These are phyloP conservation scores for Penium margaritaceum DNA, from an alignment of 139 green algal genomes.

Conservation along the genomic window DNA sequence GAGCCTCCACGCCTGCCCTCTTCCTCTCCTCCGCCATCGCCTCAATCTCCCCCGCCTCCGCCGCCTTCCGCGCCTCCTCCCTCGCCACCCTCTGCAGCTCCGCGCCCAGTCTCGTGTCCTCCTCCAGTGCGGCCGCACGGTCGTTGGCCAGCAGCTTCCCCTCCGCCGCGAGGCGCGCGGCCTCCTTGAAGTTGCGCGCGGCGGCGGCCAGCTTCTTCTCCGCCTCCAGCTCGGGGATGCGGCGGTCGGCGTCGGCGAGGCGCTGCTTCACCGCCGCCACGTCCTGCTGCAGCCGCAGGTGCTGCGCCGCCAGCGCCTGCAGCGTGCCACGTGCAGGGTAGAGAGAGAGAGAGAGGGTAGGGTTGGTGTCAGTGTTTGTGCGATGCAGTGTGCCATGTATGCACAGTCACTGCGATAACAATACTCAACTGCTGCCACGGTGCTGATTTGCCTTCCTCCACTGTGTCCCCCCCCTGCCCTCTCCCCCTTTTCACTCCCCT, in stretches of 20 bases:
- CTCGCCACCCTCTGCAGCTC: conserved; percentile 2
- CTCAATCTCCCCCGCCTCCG: conserved; percentile 6
- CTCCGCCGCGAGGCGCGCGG: conserved; percentile 20
- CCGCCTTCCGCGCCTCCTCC: conserved; percentile 3
- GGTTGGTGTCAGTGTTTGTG: not conserved
- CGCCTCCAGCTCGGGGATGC: conserved; percentile 20
- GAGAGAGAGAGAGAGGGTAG: not conserved
- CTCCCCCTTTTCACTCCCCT: not conserved
- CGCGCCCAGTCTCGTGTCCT: not conserved
- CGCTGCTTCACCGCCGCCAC: conserved; percentile 2
- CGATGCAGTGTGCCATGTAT: not conserved
- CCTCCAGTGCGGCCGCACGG: not conserved
- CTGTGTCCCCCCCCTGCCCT: too few relatives aligned
- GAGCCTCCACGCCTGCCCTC: not conserved
- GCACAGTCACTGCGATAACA: not conserved
- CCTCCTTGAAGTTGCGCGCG: conserved; percentile 32
- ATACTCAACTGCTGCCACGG: not conserved
- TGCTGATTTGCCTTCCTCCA: not conserved
- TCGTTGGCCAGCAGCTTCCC: conserved; percentile 18
- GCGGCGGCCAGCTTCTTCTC: conserved; percentile 17
- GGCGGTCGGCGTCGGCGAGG: not conserved
- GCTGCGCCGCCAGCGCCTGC: not conserved
- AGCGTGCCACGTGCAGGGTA: not conserved
- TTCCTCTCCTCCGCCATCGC: conserved; percentile 2
- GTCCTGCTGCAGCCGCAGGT: conserved; percentile 11